These are phyloP conservation scores for Coprinopsis cinerea DNA, from an alignment of 768 basidiomycete genomes.

Conservation along the genomic window DNA sequence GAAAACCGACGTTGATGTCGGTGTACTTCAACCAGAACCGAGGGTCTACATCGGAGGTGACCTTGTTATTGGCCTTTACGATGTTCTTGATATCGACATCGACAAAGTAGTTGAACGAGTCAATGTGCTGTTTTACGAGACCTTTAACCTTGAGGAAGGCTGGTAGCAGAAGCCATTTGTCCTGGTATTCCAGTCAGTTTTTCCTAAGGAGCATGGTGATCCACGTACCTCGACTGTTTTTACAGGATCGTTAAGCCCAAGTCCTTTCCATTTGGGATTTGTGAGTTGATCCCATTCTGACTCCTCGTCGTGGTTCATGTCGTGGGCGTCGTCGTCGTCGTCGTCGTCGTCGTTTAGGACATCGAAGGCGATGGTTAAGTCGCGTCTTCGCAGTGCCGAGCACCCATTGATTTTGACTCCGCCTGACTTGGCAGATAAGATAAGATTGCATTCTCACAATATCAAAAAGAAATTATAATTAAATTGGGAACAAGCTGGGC, in stretches of 20 bases:
- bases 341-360: neutral
- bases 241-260: conserved; percentile 83
- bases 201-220: neutral
- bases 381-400: neutral
- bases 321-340: neutral
- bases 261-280: conserved; percentile 61
- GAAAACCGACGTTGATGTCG: conserved; percentile 90
- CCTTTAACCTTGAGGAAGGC: conserved; percentile 98
- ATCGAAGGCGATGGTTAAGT: neutral
- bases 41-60: conserved; percentile 95
- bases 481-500: no score
- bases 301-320: conserved; percentile 19
- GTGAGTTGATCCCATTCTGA: conserved; percentile 55
- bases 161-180: conserved; percentile 97
- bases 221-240: conserved; percentile 80
- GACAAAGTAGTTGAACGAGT: conserved; percentile 98
- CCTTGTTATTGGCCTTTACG: conserved; percentile 86
- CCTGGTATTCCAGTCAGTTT: conserved; percentile 38
- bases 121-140: conserved; percentile 97
- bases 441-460: neutral
- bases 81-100: conserved; percentile 97
- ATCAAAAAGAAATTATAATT: neutral
- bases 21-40: conserved; percentile 95
- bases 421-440: neutral
- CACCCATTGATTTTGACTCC: neutral